phyloP scores from a whole-genome alignment of 495 filamentous ascomycete genomes.

The Collariella sp. region DNA sequence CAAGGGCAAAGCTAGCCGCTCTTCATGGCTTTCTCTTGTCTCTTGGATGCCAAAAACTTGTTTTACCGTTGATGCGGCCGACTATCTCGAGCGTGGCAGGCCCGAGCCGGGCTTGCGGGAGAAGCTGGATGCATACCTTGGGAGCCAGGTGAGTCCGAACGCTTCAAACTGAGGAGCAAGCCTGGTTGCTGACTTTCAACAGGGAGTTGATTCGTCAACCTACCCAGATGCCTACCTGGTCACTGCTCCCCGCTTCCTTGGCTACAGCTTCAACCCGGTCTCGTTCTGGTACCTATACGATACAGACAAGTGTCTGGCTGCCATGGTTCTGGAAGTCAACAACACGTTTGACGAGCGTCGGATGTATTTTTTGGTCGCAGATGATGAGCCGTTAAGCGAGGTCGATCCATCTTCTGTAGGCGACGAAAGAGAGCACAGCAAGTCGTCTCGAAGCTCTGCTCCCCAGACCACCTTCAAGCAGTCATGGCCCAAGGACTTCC shows the following conservation, averaged over 20 bases:
- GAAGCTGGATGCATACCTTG: conserved; percentile 53
- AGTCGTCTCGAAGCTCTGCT: neutral
- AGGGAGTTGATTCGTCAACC: conserved; percentile 42
- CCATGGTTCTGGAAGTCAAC: conserved; percentile 68
- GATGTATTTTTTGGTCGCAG: conserved; percentile 45
- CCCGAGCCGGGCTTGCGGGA: conserved; percentile 39
- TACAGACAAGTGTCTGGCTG: conserved; percentile 45
- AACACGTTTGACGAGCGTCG: conserved; percentile 70
- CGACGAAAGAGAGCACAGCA: neutral
- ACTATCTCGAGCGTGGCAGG: conserved; percentile 50
- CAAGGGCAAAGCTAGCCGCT: conserved; percentile 13
- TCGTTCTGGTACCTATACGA: conserved; percentile 78
- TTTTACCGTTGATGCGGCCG: conserved; percentile 49
- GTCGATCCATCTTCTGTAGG: neutral
- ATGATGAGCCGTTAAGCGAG: neutral
- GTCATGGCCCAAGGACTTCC: conserved; percentile 60
- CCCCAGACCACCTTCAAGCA: conserved; percentile 31
- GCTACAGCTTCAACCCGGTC: conserved; percentile 67
- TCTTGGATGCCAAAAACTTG: conserved; percentile 29
- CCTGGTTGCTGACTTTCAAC: conserved; percentile 15
- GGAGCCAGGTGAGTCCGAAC: conserved; percentile 32
- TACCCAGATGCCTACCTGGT: conserved; percentile 61
- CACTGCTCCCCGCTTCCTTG: conserved; percentile 58
- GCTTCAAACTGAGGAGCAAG: neutral
- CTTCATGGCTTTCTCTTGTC: conserved; percentile 24